Percentiles rank a stretch among this genome's conserved stretches.
These are phyloP conservation scores for Aureobasidium sp. DNA, from an alignment of 2,329 filamentous ascomycete species.

Conservation along the genomic window DNA sequence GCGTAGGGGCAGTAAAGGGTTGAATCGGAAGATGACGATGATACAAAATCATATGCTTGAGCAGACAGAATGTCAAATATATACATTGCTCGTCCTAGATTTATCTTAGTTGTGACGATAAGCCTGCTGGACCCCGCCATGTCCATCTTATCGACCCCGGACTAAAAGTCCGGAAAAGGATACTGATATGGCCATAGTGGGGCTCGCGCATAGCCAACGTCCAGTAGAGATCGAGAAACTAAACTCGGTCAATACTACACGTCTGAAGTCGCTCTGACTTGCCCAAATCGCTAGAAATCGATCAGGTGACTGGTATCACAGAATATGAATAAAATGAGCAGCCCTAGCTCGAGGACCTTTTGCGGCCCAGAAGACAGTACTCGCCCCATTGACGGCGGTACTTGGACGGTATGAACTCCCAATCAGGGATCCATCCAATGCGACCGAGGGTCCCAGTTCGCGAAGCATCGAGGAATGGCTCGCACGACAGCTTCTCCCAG, in stretches of 20 bases:
- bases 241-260: background rate
- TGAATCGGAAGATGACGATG: background rate
- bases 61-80: background rate
- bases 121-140: slow-evolving; percentile 5
- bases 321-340: background rate
- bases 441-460: slow-evolving; percentile 68
- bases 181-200: slow-evolving; percentile 6
- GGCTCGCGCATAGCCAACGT: background rate
- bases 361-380: slow-evolving; percentile 73
- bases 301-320: slow-evolving; percentile 9
- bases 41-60: background rate
- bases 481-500: slow-evolving; percentile 73
- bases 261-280: slow-evolving; percentile 2
- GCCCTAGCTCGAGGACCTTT: slow-evolving; percentile 20
- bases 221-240: background rate
- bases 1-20: background rate
- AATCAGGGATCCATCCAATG: slow-evolving; percentile 73
- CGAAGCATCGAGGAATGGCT: slow-evolving; percentile 72
- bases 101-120: slow-evolving; percentile 5
- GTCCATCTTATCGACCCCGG: slow-evolving; percentile 3
- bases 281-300: background rate
- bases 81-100: background rate
- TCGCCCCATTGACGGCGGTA: slow-evolving; percentile 74
- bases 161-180: slow-evolving; percentile 1
- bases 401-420: slow-evolving; percentile 59